A percentile compares a stretch with the other conserved stretches of the same genome.
phyloP scores from a whole-genome alignment of 1,284 basidiomycete species.

The Inonotus obliquus region DNA sequence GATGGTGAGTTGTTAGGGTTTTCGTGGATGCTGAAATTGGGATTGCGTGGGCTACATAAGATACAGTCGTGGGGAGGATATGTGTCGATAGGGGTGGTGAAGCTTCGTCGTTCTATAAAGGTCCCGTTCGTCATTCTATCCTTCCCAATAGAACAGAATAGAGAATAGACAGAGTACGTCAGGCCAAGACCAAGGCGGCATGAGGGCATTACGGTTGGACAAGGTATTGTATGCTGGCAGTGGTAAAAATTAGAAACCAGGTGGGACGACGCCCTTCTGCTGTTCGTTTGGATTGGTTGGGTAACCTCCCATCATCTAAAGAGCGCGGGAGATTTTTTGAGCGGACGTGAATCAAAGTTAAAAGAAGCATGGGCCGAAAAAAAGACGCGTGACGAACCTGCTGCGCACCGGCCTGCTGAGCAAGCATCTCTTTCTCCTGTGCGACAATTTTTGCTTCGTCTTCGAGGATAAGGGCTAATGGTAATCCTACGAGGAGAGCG shows the following conservation, averaged over 20 bases:
- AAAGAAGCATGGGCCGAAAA: constrained; percentile 16
- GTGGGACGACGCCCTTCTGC: constrained; percentile 68
- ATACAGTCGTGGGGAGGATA: constrained; percentile 7
- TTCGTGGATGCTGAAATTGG: constrained; percentile 8
- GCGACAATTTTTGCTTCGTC: constrained; percentile 93
- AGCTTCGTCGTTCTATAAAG: neutral
- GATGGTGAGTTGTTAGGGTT: neutral
- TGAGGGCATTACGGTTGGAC: constrained; percentile 2
- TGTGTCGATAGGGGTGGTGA: constrained; percentile 4
- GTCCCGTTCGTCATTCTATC: neutral
- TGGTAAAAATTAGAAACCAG: constrained; percentile 54
- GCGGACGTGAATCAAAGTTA: constrained; percentile 19
- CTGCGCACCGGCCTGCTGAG: constrained; percentile 89
- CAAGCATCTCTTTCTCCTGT: constrained; percentile 93
- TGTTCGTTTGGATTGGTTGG: constrained; percentile 36
- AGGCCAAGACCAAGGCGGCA: constrained; percentile 7
- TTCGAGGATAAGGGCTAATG: constrained; percentile 89
- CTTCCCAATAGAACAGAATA: neutral
- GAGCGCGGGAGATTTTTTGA: constrained; percentile 18
- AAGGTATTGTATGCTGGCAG: neutral
- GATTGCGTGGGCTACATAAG: constrained; percentile 11
- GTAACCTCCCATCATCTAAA: constrained; percentile 61
- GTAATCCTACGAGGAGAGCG: constrained; percentile 89
- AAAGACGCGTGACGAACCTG: constrained; percentile 51
- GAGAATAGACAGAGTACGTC: neutral